These are phyloP conservation scores for Hyphopichia pseudoburtonii DNA, from an alignment of 1,139 yeast genomes.

Conservation along the genomic window DNA sequence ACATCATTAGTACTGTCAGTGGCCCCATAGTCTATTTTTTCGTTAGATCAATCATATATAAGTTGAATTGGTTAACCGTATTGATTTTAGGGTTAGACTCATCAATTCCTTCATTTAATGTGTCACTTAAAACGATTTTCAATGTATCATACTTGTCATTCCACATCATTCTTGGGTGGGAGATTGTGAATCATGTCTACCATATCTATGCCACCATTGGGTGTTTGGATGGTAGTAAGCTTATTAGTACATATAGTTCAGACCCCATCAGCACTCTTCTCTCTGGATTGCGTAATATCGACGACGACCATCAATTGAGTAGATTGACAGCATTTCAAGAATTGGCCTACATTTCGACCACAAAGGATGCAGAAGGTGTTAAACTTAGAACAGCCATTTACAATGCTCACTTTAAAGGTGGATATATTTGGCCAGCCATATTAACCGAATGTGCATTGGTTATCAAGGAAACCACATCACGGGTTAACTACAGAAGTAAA, in stretches of 20 bases:
- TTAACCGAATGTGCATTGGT: slow-evolving; percentile 60
- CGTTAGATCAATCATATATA: slow-evolving; percentile 47
- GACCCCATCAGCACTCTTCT: slow-evolving; percentile 76
- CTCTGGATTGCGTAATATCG: slow-evolving; percentile 60
- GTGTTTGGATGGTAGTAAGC: slow-evolving; percentile 72
- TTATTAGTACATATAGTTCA: slow-evolving; percentile 64
- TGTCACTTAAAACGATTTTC: slow-evolving; percentile 37
- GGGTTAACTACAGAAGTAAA: slow-evolving; percentile 37
- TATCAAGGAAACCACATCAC: slow-evolving; percentile 45
- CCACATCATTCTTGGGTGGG: slow-evolving; percentile 53
- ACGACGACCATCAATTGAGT: slow-evolving; percentile 52
- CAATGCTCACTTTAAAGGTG: slow-evolving; percentile 45
- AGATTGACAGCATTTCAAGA: slow-evolving; percentile 75
- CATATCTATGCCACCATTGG: slow-evolving; percentile 79
- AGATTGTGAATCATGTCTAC: slow-evolving; percentile 60
- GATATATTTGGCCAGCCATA: slow-evolving; percentile 56
- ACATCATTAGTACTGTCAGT: slow-evolving; percentile 24
- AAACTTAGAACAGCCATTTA: slow-evolving; percentile 56
- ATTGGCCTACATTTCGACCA: slow-evolving; percentile 58
- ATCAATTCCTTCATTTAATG: slow-evolving; percentile 29
- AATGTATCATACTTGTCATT: slow-evolving; percentile 40
- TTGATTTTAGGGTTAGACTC: slow-evolving; percentile 37
- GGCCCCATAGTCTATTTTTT: slow-evolving; percentile 51
- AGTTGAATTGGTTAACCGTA: slow-evolving; percentile 24
- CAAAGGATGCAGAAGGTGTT: slow-evolving; percentile 40